Conservation (phyloP, 2,329 filamentous ascomycete genomes). For the Penicillium sp. region DNA sequence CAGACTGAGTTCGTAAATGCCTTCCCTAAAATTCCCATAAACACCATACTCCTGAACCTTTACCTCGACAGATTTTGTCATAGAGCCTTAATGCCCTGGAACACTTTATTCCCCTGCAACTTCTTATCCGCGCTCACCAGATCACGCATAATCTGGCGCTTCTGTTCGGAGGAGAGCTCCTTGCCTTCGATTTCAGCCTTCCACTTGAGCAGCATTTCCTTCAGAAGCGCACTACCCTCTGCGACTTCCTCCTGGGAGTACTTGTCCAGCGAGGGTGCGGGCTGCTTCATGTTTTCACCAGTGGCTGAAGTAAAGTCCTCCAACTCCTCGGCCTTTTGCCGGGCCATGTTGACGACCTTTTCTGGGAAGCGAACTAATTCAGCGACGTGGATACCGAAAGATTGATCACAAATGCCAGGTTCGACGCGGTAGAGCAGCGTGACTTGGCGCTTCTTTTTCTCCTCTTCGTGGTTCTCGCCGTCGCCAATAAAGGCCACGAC, state of each 20-base stretch:
- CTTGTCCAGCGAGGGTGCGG: conserved; percentile 31
- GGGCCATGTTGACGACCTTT: conserved; percentile 99
- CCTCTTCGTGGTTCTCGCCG: conserved; percentile 44
- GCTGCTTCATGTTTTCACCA: conserved; percentile 32
- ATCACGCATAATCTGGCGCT: conserved; percentile 71
- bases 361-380: conserved; percentile 93
- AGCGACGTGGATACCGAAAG: conserved; percentile 96
- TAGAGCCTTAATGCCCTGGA: conserved; percentile 46
- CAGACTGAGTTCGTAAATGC: conserved; percentile 3
- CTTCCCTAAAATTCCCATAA: conserved; percentile 2
- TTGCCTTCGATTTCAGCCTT: conserved; percentile 65
- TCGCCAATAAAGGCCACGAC: conserved; percentile 86
- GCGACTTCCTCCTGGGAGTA: conserved; percentile 84
- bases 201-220: conserved; percentile 77
- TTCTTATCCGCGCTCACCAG: conserved; percentile 69
- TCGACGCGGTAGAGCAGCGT: conserved; percentile 96
- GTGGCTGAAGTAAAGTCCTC: conserved; percentile 67
- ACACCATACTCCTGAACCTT: conserved; percentile 13
- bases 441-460: conserved; percentile 68
- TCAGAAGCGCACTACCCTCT: conserved; percentile 77
- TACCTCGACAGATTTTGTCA: conserved; percentile 21
- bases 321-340: conserved; percentile 94
- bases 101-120: conserved; percentile 53
- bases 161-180: conserved; percentile 63
- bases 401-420: conserved; percentile 91